Evolutionary conservation across 2,329 filamentous ascomycete species (phyloP).

Genomic region (Pestalotiopsis sp.): DNA sequence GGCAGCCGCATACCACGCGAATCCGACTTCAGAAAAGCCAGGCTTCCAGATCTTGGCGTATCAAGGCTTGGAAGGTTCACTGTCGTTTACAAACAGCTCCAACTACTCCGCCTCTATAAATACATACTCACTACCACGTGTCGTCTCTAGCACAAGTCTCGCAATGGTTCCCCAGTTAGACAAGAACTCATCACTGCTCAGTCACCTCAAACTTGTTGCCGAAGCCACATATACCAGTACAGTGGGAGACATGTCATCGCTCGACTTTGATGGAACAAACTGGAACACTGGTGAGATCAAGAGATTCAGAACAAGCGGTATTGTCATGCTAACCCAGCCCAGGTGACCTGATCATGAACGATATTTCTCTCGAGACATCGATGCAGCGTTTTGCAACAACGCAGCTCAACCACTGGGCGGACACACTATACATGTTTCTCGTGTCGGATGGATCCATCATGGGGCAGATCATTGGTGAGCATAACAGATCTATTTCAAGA

Average conservation of each 20-base stretch:
- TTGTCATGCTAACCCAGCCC: background rate
- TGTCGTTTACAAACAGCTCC: background rate
- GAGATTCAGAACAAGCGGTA: background rate
- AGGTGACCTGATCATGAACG: background rate
- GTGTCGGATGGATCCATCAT: background rate
- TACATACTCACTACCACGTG: background rate
- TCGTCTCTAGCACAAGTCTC: background rate
- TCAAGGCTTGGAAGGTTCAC: background rate
- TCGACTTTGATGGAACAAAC: background rate
- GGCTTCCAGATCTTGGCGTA: background rate
- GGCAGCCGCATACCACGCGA: background rate
- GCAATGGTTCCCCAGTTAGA: background rate
- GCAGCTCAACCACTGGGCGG: background rate
- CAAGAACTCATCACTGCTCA: background rate
- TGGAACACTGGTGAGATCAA: background rate
- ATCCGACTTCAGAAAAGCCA: background rate
- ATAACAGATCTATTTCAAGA: background rate
- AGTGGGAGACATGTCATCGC: background rate
- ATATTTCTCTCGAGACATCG: background rate
- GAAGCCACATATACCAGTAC: background rate
- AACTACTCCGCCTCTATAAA: background rate
- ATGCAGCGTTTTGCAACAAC: background rate
- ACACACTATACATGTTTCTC: background rate
- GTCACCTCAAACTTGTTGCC: background rate
- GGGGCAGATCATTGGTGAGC: background rate